Evolutionary conservation across 768 basidiomycete genomes (phyloP), one percentile per base, ranked within the genome.

Genomic region (Calvatia gigantea): DNA sequence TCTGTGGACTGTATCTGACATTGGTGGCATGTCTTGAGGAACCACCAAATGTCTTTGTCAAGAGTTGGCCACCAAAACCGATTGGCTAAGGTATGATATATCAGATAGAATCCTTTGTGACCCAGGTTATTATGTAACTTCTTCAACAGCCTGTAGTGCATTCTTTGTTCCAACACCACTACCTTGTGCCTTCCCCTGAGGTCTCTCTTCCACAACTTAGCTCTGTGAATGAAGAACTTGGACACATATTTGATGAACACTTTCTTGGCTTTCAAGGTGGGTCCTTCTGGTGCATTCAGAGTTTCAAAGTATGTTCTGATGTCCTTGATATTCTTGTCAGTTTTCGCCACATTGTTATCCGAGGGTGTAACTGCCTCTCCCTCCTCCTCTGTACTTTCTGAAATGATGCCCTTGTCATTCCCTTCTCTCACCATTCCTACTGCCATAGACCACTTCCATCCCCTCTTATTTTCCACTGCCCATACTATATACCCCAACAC

Each of bases 11-110:
- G 60, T 6, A 67, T 50, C 52, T 70, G 69, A 39, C 70, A 69
- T n/a, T 60, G 42, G 31, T 70, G 67, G 54, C 70, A 71, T 11
- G 66, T 67, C 7, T 46, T 51, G 19, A 69, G 45, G 43, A 57
- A 65, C 64, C 64, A 69, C 2, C 59, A n/a, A 2, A 69, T 48
- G 45, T 70, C 66, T 14, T 35, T 28, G 8, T 55, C 53, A 19
- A 69, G 48, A 14, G 25, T 42, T 0, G 68, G 71, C 71, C 71
- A 72, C 68, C 68, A 72, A 49, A 67, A 69, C 1, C 65, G 57
- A 25, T 69, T 64, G 2, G 19, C n/a, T 0, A 73, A n/a, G 6
- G 53, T 62, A 0, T 46, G 27, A 9, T 47, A 37, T 1, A 62
- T 65, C 0, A 66, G 46, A 41, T 60, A 69, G 43, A 69, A 60